Percentiles rank a stretch among this genome's conserved stretches.
Evolutionary conservation across 2,329 filamentous ascomycete genomes (phyloP).

Genomic region (Pestalotiopsis sp.): DNA sequence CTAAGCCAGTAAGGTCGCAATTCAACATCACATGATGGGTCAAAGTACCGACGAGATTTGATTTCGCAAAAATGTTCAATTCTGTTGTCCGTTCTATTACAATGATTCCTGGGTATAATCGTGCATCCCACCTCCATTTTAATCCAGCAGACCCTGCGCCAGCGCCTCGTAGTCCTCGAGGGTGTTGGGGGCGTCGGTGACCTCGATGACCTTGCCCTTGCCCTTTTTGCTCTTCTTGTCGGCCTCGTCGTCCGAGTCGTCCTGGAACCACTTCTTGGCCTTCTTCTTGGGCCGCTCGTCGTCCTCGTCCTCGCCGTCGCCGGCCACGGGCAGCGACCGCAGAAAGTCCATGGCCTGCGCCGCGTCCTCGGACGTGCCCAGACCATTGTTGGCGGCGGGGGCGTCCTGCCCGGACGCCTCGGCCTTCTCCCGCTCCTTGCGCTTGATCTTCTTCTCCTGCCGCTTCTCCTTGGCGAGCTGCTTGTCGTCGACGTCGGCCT

Average conservation of each 20-base stretch:
- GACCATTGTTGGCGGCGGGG: constrained; percentile 21
- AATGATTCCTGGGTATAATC: constrained; percentile 8
- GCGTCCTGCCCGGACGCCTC: constrained; percentile 33
- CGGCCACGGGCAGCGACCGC: constrained; percentile 55
- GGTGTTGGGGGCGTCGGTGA: constrained; percentile 71
- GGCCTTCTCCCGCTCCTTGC: constrained; percentile 64
- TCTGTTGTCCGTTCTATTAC: background rate
- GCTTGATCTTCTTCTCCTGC: constrained; percentile 72
- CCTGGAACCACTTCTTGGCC: constrained; percentile 78
- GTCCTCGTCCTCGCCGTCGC: constrained; percentile 22
- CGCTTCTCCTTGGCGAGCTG: constrained; percentile 74
- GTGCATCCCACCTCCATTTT: constrained; percentile 14
- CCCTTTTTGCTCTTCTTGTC: constrained; percentile 42
- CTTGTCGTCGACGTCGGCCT: constrained; percentile 83
- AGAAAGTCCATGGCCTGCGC: constrained; percentile 59
- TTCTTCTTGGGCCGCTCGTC: constrained; percentile 56
- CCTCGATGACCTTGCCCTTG: constrained; percentile 56
- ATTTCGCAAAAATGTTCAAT: background rate
- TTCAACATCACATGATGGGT: too few species aligned
- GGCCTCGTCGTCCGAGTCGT: constrained; percentile 56
- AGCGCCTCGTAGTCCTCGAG: constrained; percentile 77
- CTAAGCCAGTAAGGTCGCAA: background rate
- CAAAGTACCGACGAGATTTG: background rate
- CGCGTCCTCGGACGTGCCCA: constrained; percentile 40
- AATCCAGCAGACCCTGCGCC: constrained; percentile 69